Conservation (phyloP, 306 rosid genomes). For the Lathyrus tuberosus region DNA sequence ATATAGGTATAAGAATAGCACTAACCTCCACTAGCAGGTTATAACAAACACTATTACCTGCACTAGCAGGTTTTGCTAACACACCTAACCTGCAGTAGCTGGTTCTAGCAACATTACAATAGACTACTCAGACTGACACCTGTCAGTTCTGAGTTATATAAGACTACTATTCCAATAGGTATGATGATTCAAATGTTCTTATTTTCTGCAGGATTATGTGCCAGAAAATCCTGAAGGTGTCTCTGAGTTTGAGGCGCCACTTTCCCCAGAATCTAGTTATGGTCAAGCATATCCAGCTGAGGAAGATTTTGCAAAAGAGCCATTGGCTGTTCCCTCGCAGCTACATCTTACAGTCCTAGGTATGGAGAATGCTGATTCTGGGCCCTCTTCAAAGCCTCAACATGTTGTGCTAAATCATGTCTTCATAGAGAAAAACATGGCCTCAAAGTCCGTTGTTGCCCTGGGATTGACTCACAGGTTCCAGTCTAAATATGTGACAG, state of each 20-base stretch:
- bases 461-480: conserved; percentile 89
- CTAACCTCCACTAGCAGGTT: too few species aligned
- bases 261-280: conserved; percentile 84
- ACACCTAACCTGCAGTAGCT: too few species aligned
- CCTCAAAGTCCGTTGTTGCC: conserved; percentile 85
- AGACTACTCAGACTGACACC: too few species aligned
- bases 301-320: conserved; percentile 91
- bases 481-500: conserved; percentile 85
- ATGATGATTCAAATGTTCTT: conserved; percentile 23
- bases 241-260: conserved; percentile 76
- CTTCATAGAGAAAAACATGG: conserved; percentile 83
- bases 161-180: too few species aligned
- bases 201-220: conserved; percentile 68
- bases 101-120: too few species aligned
- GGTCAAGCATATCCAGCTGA: conserved; percentile 65
- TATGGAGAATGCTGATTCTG: conserved; percentile 58
- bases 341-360: conserved; percentile 81
- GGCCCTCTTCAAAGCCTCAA: conserved; percentile 73
- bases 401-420: conserved; percentile 93
- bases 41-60: too few species aligned
- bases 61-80: too few species aligned
- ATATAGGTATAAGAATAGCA: too few species aligned
- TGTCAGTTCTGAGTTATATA: too few species aligned
- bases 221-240: conserved; percentile 74
- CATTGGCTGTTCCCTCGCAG: conserved; percentile 74